These are phyloP conservation scores for Zanthoxylum bungeanum DNA, from an alignment of 345 rosid genomes.

Conservation along the genomic window DNA sequence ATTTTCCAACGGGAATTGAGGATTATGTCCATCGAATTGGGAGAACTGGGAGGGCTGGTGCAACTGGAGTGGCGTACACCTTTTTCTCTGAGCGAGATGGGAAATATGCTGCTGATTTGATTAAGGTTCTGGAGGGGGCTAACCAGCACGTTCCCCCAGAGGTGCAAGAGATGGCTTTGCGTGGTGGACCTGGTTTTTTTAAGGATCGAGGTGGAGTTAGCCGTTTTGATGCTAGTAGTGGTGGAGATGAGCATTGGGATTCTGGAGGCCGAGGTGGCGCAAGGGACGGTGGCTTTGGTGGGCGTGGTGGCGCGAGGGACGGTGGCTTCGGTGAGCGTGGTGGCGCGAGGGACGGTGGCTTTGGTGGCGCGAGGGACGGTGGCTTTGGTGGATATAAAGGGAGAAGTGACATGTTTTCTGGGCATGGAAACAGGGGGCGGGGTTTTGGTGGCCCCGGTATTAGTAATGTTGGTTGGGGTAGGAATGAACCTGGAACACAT, in stretches of 20 bases:
- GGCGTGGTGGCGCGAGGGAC: constrained; percentile 44
- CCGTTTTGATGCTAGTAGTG: constrained; percentile 60
- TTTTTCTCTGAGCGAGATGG: constrained; percentile 92
- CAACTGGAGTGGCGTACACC: constrained; percentile 89
- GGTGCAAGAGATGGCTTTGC: constrained; percentile 80
- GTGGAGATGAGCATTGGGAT: constrained; percentile 73
- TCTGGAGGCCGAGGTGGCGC: constrained; percentile 46
- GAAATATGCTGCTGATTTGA: constrained; percentile 78
- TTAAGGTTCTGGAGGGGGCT: constrained; percentile 89
- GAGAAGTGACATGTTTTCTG: constrained; percentile 44
- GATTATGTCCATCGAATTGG: constrained; percentile 99
- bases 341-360: constrained; percentile 45
- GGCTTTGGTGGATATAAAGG: constrained; percentile 51
- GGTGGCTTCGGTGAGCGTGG: constrained; percentile 53
- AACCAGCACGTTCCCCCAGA: constrained; percentile 89
- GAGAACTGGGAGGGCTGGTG: constrained; percentile 99
- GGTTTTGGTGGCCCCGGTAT: constrained; percentile 56
- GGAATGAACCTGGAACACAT: constrained; percentile 51
- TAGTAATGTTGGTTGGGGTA: constrained; percentile 46
- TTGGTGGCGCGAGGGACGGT: constrained; percentile 36
- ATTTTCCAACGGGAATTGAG: constrained; percentile 92
- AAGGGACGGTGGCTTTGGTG: constrained; percentile 37
- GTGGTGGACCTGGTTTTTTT: constrained; percentile 59
- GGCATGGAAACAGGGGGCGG: constrained; percentile 65
- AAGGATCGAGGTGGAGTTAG: constrained; percentile 70